These are phyloP conservation scores for Cercospora sesami DNA, from an alignment of 2,329 filamentous ascomycete species.

Conservation along the genomic window DNA sequence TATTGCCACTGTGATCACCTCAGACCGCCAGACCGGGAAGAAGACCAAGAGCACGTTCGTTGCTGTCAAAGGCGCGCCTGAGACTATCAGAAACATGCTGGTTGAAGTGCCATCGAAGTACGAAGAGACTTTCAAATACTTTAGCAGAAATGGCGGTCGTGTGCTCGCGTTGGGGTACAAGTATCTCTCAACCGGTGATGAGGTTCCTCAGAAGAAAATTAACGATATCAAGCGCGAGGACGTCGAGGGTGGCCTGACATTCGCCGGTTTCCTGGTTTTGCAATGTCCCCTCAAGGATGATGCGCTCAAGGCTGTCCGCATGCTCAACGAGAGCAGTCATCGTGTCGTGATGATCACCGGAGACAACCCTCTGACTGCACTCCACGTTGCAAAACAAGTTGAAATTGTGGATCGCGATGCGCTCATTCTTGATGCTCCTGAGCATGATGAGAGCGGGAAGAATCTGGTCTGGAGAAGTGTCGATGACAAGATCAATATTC, in stretches of 20 bases:
- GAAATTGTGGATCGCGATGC: constrained; percentile 97
- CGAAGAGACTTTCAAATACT: constrained; percentile 98
- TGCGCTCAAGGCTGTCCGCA: constrained; percentile 87
- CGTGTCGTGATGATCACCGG: constrained; percentile 99
- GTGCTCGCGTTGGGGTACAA: constrained; percentile 94
- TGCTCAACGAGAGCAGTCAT: constrained; percentile 98
- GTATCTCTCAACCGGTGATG: constrained; percentile 76
- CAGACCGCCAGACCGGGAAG: constrained; percentile 69
- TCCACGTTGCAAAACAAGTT: constrained; percentile 91
- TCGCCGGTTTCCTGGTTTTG: constrained; percentile 92
- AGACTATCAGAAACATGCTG: constrained; percentile 95
- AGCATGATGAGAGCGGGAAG: constrained; percentile 78
- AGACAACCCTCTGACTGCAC: constrained; percentile 93
- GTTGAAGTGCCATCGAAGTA: constrained; percentile 79
- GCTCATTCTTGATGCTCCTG: constrained; percentile 90
- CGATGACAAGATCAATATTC: constrained; percentile 82
- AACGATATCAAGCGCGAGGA: constrained; percentile 94
- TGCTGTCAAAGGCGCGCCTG: constrained; percentile 92
- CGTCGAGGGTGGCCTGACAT: constrained; percentile 78
- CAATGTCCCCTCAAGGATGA: constrained; percentile 97
- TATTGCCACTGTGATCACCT: constrained; percentile 75
- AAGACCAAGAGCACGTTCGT: constrained; percentile 85
- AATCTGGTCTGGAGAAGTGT: constrained; percentile 92
- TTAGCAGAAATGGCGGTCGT: constrained; percentile 91
- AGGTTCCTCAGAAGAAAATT: constrained; percentile 79